Evolutionary conservation across 2,329 filamentous ascomycete species (phyloP).

Genomic region (Coniochaeta ligniaria): DNA sequence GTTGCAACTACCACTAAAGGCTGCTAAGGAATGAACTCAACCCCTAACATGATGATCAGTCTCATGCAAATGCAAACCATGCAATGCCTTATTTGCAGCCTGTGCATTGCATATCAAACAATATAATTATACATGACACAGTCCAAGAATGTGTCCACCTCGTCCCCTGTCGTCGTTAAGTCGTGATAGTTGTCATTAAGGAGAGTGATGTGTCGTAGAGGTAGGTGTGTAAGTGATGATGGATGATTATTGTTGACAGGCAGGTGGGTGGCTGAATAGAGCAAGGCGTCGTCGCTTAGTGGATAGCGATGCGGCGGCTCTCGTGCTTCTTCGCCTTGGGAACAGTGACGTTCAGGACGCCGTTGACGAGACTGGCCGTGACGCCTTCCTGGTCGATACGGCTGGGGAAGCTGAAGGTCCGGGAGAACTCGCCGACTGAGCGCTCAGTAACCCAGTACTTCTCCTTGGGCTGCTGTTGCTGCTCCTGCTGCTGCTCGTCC

Average conservation of each 20-base stretch:
- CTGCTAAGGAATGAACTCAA: background rate
- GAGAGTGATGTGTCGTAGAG: background rate
- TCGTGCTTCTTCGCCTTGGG: slow-evolving; percentile 60
- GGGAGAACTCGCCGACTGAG: slow-evolving; percentile 58
- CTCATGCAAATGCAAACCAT: background rate
- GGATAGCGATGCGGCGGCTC: slow-evolving; percentile 46
- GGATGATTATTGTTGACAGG: background rate
- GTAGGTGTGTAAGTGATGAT: background rate
- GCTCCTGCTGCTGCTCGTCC: slow-evolving; percentile 10
- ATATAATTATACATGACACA: background rate
- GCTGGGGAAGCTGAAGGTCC: slow-evolving; percentile 60
- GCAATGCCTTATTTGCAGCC: background rate
- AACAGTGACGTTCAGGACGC: slow-evolving; percentile 55
- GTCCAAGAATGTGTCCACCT: background rate
- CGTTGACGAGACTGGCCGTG: slow-evolving; percentile 55
- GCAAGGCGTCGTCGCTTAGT: slow-evolving; percentile 21
- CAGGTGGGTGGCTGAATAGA: background rate
- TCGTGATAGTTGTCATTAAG: background rate
- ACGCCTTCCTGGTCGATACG: slow-evolving; percentile 57
- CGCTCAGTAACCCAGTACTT: slow-evolving; percentile 67
- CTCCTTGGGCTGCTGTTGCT: slow-evolving; percentile 12
- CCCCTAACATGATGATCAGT: background rate
- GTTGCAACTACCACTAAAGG: background rate
- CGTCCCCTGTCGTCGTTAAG: background rate
- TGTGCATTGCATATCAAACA: background rate